Conservation (phyloP, 2,329 filamentous ascomycete genomes). For the Alternaria novae-zelandiae region DNA sequence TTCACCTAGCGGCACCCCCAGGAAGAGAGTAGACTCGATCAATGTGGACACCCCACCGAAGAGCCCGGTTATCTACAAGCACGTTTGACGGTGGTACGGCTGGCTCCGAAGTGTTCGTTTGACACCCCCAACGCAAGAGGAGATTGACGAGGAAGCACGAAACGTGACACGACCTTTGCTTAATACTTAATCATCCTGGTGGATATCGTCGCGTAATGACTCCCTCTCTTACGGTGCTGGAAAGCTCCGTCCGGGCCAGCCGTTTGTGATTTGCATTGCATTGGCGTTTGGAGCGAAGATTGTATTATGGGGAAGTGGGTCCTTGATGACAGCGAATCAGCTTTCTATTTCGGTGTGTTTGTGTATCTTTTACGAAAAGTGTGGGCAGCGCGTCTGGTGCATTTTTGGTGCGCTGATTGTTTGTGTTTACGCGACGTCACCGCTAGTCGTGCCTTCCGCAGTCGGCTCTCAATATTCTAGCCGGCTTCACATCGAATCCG, state of each 20-base stretch:
- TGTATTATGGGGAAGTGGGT: background rate
- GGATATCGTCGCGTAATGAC: background rate
- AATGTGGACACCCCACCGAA: constrained; percentile 34
- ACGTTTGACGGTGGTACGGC: constrained; percentile 5
- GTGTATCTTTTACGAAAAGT: background rate
- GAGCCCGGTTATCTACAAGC: constrained; percentile 21
- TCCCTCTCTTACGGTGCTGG: background rate
- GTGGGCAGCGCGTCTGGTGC: too few relatives aligned
- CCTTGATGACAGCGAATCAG: background rate
- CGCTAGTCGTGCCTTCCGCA: background rate
- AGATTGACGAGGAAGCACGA: background rate
- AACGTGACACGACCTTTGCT: background rate
- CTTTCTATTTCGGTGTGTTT: background rate
- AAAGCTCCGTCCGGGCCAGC: background rate
- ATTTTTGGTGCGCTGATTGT: background rate
- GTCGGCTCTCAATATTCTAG: background rate
- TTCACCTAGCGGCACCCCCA: constrained; percentile 12
- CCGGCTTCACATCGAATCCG: background rate
- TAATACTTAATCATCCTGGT: background rate
- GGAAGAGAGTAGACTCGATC: constrained; percentile 22
- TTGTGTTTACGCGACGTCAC: background rate
- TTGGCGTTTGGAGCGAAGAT: background rate
- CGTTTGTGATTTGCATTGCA: background rate
- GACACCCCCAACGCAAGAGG: background rate
- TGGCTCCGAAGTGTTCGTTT: background rate